phyloP scores from a whole-genome alignment of 176 grass and related monocot species.

The Eragrostis nindensis region DNA sequence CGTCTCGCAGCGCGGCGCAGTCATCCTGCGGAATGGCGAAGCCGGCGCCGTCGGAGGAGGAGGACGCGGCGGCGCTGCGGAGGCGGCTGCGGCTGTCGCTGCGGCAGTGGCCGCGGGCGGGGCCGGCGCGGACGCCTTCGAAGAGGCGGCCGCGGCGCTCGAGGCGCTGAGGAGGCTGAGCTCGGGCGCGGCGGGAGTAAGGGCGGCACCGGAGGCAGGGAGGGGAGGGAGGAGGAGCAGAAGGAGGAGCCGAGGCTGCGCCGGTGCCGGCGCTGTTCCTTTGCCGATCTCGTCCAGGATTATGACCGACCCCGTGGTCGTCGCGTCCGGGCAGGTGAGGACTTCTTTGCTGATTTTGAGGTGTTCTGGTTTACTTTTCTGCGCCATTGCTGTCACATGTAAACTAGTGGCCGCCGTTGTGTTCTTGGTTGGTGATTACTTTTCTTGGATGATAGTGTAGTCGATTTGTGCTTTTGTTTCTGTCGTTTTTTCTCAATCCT shows the following conservation, averaged over 20 bases:
- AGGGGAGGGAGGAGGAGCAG: too few species aligned
- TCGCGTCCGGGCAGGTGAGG: conserved; percentile 80
- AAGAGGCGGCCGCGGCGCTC: conserved; percentile 63
- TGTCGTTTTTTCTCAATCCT: conserved; percentile 6
- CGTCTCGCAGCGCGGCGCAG: conserved; percentile 6
- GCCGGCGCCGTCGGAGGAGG: conserved; percentile 48
- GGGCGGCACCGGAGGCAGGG: conserved; percentile 12
- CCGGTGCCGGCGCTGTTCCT: conserved; percentile 58
- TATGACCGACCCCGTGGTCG: conserved; percentile 83
- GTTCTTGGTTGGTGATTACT: background rate
- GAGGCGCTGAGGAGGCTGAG: conserved; percentile 49
- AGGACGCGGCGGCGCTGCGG: conserved; percentile 45
- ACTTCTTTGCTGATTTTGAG: conserved; percentile 25
- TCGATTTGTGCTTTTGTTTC: background rate
- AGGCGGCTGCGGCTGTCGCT: conserved; percentile 51
- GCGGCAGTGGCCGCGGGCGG: conserved; percentile 38
- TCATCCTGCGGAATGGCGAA: conserved; percentile 41
- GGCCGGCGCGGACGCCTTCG: conserved; percentile 41
- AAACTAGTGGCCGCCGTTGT: background rate
- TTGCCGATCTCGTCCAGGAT: conserved; percentile 73
- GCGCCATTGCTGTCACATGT: background rate
- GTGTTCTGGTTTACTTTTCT: background rate
- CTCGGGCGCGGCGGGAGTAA: conserved; percentile 36
- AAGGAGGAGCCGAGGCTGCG: background rate
- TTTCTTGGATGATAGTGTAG: background rate